These are phyloP conservation scores for Cicer arietinum DNA, from an alignment of 306 rosid genomes.

Conservation along the genomic window DNA sequence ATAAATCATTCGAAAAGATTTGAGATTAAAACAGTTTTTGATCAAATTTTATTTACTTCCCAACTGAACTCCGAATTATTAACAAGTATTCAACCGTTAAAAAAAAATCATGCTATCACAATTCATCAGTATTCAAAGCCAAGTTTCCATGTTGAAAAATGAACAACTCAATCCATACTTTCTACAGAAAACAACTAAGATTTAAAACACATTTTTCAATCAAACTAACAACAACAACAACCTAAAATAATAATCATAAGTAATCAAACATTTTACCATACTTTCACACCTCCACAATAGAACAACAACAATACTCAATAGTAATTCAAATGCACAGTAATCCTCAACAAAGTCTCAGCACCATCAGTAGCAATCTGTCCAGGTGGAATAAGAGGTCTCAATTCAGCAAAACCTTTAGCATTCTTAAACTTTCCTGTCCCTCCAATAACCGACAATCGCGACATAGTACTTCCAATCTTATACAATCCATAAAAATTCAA, in stretches of 20 bases:
- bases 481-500: constrained; percentile 70
- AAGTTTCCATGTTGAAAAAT: not conserved
- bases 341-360: constrained; percentile 73
- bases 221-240: constrained; percentile 33
- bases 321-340: constrained; percentile 61
- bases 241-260: not conserved
- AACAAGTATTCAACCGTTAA: no score
- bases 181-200: constrained; percentile 6
- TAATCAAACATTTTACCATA: not conserved
- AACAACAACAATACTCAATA: constrained; percentile 41
- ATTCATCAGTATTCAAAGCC: constrained; percentile 20
- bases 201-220: constrained; percentile 37
- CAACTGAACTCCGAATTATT: no score
- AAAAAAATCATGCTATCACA: constrained; percentile 35
- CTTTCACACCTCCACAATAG: constrained; percentile 7
- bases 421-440: constrained; percentile 80
- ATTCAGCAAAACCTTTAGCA: constrained; percentile 72
- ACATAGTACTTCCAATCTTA: constrained; percentile 67
- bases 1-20: no score
- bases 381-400: constrained; percentile 66
- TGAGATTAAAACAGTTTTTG: no score
- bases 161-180: constrained; percentile 16
- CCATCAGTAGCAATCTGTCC: constrained; percentile 81
- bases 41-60: no score
- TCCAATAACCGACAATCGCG: constrained; percentile 68